Base-by-base conservation (phyloP, 495 filamentous ascomycete genomes). In the Aspergillus sclerotioniger region DNA sequence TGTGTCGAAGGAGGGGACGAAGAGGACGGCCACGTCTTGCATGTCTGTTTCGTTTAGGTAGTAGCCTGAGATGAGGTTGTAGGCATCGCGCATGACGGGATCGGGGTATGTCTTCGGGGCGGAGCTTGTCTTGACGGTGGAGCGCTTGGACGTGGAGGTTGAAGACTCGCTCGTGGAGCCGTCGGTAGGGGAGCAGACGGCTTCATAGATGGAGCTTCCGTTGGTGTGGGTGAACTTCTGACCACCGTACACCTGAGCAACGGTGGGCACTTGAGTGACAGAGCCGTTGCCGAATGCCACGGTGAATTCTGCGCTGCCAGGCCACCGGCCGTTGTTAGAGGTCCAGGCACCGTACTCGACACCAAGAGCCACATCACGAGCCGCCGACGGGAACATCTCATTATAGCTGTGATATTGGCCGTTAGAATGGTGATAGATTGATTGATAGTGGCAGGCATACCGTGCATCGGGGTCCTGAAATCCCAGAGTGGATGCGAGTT, bases 61-160 rank as follows among this genome's bases (percentile, higher is more conserved):
- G 51, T 77, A 80, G 0, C 76, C 75, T 0, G 70, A 70, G 12
- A 80, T 62, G 2, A 71, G 65, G 51, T 70, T 67, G 19, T 62
- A 53, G 9, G 62, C 62, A 37, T 60, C 65, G 29, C 61, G 83
- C 60, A 88, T 85, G 35, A 82, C 81, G 32, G 85, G 81, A 61
- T 85, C 84, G 16, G 87, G 86, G 57, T 84, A 88, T 60, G 80
- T 84, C 31, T 81, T 88, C 59, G 77, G 85, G 55, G 79, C 81
- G 60, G 13, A 31, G 6, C 5, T 6, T 3, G 37, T 12, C 5
- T 12, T 41, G 13, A n/a, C 37, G 12, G 37, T 15, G 13, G 37
- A 13, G 37, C 12, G n/a, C n/a, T n/a, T n/a, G n/a, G n/a, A n/a
- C n/a, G n/a, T n/a, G n/a, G n/a, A n/a, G n/a, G n/a, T n/a, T n/a